phyloP scores from a whole-genome alignment of 1,284 basidiomycete genomes.

The Pseudozyma thailandica region DNA sequence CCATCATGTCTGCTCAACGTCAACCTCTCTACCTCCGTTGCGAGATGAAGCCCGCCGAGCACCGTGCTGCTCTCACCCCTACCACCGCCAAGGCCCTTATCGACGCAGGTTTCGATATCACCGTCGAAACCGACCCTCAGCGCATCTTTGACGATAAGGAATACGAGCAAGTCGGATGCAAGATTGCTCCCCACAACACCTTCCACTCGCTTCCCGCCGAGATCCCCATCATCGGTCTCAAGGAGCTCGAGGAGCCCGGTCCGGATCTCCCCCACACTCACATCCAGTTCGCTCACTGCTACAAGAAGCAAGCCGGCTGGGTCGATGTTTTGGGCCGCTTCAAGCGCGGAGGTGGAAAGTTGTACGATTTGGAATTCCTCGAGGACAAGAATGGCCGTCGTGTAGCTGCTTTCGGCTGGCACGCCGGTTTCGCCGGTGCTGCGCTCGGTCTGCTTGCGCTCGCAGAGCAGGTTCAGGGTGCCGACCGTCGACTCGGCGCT shows the following conservation, averaged over 20 bases:
- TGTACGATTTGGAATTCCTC: conserved; percentile 98
- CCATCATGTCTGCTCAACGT: conserved; percentile 21
- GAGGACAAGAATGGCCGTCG: conserved; percentile 84
- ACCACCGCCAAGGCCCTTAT: conserved; percentile 90
- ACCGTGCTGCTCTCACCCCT: conserved; percentile 91
- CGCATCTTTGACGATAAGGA: conserved; percentile 95
- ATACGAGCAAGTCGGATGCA: conserved; percentile 80
- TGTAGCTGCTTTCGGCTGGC: conserved; percentile 98
- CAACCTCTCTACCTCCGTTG: conserved; percentile 66
- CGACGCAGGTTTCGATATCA: conserved; percentile 89
- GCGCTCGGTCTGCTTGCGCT: conserved; percentile 89
- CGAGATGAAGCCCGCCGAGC: conserved; percentile 73
- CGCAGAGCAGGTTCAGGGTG: conserved; percentile 70
- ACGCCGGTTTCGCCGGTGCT: conserved; percentile 97
- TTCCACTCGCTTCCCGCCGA: conserved; percentile 84
- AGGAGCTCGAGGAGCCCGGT: conserved; percentile 80
- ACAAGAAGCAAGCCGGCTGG: conserved; percentile 97
- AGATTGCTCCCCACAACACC: conserved; percentile 85
- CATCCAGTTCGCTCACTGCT: conserved; percentile 99
- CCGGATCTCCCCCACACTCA: conserved; percentile 75
- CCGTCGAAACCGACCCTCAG: conserved; percentile 92
- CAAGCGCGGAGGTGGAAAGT: conserved; percentile 82
- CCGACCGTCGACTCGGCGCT: conserved; percentile 71
- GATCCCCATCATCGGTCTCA: conserved; percentile 91
- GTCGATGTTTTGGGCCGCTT: conserved; percentile 87